Conservation (phyloP, 1,284 basidiomycete species). For the Melampsora larici-populina region DNA sequence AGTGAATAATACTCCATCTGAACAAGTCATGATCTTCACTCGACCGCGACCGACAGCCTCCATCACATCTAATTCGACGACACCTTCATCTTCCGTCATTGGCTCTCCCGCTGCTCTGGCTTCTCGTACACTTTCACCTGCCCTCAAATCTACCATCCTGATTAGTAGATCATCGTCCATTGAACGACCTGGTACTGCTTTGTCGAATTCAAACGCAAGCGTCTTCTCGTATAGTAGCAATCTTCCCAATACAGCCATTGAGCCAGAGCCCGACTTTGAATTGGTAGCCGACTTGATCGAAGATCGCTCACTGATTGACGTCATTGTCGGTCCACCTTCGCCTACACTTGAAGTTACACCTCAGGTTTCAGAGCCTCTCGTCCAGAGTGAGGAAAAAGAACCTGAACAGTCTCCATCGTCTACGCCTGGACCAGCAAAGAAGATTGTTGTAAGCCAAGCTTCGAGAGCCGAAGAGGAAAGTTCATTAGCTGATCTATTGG, state of each 20-base stretch:
- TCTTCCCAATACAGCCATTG: neutral
- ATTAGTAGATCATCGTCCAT: neutral
- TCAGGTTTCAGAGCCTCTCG: neutral
- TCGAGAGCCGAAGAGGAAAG: constrained; percentile 10
- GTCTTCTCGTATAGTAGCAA: neutral
- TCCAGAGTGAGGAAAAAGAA: neutral
- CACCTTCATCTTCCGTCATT: neutral
- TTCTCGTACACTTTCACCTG: neutral
- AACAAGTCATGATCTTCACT: neutral
- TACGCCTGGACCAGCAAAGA: neutral
- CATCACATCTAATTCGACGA: neutral
- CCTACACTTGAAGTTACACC: neutral
- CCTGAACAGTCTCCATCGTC: neutral
- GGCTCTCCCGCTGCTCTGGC: neutral
- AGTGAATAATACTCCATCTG: neutral
- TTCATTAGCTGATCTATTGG: constrained; percentile 31
- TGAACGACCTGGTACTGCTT: neutral
- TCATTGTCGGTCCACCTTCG: constrained; percentile 21
- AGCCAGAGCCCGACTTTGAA: constrained; percentile 34
- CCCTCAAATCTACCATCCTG: too few species aligned
- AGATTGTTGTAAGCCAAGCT: neutral
- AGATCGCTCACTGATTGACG: constrained; percentile 33
- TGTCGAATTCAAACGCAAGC: constrained; percentile 1
- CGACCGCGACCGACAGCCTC: neutral
- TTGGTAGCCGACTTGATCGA: constrained; percentile 38